These are phyloP conservation scores for Lasiosphaeriaceae sp. DNA, from an alignment of 495 filamentous ascomycete genomes.

Conservation along the genomic window DNA sequence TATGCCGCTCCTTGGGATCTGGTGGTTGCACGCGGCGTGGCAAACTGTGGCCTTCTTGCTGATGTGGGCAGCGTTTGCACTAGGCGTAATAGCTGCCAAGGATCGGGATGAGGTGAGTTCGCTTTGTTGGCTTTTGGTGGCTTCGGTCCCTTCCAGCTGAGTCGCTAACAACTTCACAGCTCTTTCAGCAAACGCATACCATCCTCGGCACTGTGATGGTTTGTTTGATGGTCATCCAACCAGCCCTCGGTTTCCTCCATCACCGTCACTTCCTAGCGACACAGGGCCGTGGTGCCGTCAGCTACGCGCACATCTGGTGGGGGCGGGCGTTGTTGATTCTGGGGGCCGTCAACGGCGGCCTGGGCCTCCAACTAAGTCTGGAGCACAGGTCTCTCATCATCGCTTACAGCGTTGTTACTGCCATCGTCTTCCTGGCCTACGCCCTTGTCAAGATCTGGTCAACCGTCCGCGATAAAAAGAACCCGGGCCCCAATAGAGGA, in stretches of 20 bases:
- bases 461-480: constrained; percentile 1
- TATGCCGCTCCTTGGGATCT: constrained; percentile 50
- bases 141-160: neutral
- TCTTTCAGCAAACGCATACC: constrained; percentile 40
- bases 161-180: constrained; percentile 20
- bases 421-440: constrained; percentile 47
- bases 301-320: constrained; percentile 65
- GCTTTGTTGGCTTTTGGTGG: neutral
- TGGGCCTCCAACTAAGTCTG: constrained; percentile 55
- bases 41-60: constrained; percentile 55
- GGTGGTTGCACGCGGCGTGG: constrained; percentile 52
- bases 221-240: constrained; percentile 58
- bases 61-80: constrained; percentile 56
- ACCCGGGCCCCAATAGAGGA: neutral
- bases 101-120: constrained; percentile 35
- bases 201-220: constrained; percentile 59
- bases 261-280: constrained; percentile 53
- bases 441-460: constrained; percentile 19
- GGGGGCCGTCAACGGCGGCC: constrained; percentile 69
- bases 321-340: constrained; percentile 59
- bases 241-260: constrained; percentile 59
- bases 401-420: constrained; percentile 59
- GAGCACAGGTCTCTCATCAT: constrained; percentile 45
- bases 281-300: constrained; percentile 47
- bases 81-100: constrained; percentile 52